Conservation (phyloP, 805 yeast species). For the Kockiozyma suomiensis region DNA sequence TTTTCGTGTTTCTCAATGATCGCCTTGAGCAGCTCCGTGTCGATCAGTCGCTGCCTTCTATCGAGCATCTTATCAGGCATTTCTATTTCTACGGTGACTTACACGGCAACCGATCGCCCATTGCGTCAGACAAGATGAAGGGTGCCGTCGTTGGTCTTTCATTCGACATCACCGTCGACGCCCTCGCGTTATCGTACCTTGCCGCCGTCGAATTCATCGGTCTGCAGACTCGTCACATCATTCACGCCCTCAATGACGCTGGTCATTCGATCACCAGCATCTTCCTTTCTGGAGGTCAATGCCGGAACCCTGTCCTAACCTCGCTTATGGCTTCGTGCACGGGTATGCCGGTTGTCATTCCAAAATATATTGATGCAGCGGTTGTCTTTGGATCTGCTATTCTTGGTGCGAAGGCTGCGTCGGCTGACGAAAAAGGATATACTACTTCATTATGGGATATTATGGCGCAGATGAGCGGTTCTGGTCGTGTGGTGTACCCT, state of each 20-base stretch:
- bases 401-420: constrained; percentile 92
- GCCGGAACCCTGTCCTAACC: constrained; percentile 87
- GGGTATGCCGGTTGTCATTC: constrained; percentile 87
- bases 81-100: constrained; percentile 93
- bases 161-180: constrained; percentile 85
- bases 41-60: constrained; percentile 63
- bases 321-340: constrained; percentile 90
- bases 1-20: constrained; percentile 81
- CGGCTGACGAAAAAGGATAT: constrained; percentile 47
- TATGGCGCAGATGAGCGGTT: constrained; percentile 82
- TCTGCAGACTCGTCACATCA: constrained; percentile 94
- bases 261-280: constrained; percentile 79
- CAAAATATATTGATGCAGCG: constrained; percentile 93
- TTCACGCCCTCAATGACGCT: constrained; percentile 74
- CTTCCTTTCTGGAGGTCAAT: constrained; percentile 95
- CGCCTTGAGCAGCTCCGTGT: constrained; percentile 66
- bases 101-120: constrained; percentile 97
- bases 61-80: constrained; percentile 79
- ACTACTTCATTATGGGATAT: constrained; percentile 66
- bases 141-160: constrained; percentile 91
- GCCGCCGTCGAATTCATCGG: constrained; percentile 98
- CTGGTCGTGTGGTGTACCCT: constrained; percentile 79
- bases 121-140: constrained; percentile 91
- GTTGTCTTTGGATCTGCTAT: constrained; percentile 96
- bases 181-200: constrained; percentile 79